phyloP scores from a whole-genome alignment of 1,284 basidiomycete species.

The Melanopsichium pennsylvanicum region DNA sequence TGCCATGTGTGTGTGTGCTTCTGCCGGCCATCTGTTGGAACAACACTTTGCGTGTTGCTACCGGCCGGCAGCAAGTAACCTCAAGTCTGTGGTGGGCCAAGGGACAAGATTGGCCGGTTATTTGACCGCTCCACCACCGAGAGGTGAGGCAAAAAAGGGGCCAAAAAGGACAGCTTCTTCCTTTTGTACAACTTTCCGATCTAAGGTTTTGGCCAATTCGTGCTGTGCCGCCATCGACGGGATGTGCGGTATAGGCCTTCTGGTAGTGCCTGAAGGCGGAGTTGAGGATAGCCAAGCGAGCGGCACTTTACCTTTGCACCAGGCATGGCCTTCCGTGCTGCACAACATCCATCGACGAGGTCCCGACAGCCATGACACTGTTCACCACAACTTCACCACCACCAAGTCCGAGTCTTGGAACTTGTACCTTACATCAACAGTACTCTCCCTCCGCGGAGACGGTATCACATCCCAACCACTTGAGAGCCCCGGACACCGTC shows the following conservation, averaged over 20 bases:
- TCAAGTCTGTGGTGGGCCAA: too few species aligned
- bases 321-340: conserved; percentile 23
- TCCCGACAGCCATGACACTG: conserved; percentile 12
- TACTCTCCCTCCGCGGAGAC: conserved; percentile 57
- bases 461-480: conserved; percentile 51
- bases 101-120: conserved; percentile 1
- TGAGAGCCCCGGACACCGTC: conserved; percentile 1
- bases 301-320: not conserved
- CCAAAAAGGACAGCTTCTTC: not conserved
- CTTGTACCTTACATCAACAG: conserved; percentile 32
- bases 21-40: too few species aligned
- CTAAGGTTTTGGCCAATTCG: not conserved
- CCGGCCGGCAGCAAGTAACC: conserved; percentile 5
- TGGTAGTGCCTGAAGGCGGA: conserved; percentile 8
- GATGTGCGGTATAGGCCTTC: conserved; percentile 39
- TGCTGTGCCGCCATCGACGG: not conserved
- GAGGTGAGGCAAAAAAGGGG: not conserved
- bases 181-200: not conserved
- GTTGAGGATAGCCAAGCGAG: not conserved
- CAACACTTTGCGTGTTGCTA: too few species aligned
- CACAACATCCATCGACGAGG: conserved; percentile 18
- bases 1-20: too few species aligned
- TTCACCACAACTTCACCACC: conserved; percentile 10
- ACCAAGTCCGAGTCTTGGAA: conserved; percentile 3
- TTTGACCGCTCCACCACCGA: conserved; percentile 19